Evolutionary conservation across 805 yeast genomes (phyloP).

Genomic region (Barnettozyma salicaria): DNA sequence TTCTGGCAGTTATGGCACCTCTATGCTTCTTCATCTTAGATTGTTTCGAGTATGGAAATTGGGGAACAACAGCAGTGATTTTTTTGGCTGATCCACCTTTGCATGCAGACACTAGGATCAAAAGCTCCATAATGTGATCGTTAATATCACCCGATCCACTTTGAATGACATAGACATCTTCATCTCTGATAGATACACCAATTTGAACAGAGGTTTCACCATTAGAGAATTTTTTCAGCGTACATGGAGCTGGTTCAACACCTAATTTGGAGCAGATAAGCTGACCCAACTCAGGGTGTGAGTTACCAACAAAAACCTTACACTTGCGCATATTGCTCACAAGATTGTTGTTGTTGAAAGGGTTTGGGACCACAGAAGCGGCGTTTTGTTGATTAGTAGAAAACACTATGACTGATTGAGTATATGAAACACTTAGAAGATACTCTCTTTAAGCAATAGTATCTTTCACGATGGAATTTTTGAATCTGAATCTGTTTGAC

Average conservation of each 20-base stretch:
- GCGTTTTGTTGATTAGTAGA: background rate
- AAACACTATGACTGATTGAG: conserved; percentile 6
- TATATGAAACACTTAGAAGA: no score
- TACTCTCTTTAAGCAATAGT: no score
- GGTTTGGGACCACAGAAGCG: conserved; percentile 4
- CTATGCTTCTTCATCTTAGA: conserved; percentile 98
- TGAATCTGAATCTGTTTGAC: no score
- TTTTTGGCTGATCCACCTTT: conserved; percentile 98
- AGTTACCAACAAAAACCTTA: conserved; percentile 91
- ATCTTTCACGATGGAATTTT: no score
- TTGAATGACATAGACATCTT: conserved; percentile 91
- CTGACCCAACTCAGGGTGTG: conserved; percentile 92
- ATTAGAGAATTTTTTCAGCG: conserved; percentile 86
- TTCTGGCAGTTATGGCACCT: conserved; percentile 97
- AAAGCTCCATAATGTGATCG: conserved; percentile 93
- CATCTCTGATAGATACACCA: conserved; percentile 93
- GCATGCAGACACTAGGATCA: conserved; percentile 91
- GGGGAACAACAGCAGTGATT: conserved; percentile 93
- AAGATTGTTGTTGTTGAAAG: conserved; percentile 1
- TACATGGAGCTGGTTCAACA: conserved; percentile 88
- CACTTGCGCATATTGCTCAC: conserved; percentile 77
- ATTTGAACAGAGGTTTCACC: conserved; percentile 97
- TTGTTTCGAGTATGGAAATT: conserved; percentile 95
- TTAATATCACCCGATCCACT: conserved; percentile 83
- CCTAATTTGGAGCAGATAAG: conserved; percentile 88